Evolutionary conservation across 73 alveolate species (phyloP).

Genomic region (Paramecium tetraurelia): DNA sequence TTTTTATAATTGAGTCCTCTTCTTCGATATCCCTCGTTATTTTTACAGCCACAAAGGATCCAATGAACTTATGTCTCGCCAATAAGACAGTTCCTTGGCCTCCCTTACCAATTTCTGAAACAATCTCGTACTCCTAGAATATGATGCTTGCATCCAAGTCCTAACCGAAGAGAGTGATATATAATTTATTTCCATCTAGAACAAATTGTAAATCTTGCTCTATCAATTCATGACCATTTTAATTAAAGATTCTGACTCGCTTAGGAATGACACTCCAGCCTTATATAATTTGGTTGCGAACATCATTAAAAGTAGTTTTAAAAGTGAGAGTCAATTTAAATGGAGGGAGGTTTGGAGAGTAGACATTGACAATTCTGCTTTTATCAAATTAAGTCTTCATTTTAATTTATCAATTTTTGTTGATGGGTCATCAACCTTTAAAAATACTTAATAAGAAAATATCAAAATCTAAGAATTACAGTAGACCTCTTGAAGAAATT

Average conservation of each 20-base stretch:
- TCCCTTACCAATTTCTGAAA: slow-evolving; percentile 10
- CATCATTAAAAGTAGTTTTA: neutral
- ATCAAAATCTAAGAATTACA: neutral
- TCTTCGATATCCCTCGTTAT: neutral
- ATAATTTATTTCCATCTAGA: slow-evolving; percentile 10
- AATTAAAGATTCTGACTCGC: neutral
- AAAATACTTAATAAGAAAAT: neutral
- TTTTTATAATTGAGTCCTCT: neutral
- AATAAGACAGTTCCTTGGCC: slow-evolving; percentile 5
- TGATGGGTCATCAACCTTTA: neutral
- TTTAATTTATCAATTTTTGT: neutral
- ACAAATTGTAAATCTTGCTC: slow-evolving; percentile 23
- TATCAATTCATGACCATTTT: neutral
- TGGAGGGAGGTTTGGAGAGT: neutral
- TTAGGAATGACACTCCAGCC: neutral
- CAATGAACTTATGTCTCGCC: neutral
- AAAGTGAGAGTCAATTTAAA: neutral
- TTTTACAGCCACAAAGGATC: neutral
- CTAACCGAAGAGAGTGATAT: slow-evolving; percentile 28
- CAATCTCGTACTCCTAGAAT: neutral
- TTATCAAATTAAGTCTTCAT: slow-evolving; percentile 26
- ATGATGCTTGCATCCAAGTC: slow-evolving; percentile 7
- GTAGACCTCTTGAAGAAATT: neutral
- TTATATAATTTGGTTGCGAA: slow-evolving; percentile 4
- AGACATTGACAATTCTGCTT: neutral